Base-by-base conservation (phyloP, 2,329 filamentous ascomycete genomes). In the Diplodia corticola region DNA sequence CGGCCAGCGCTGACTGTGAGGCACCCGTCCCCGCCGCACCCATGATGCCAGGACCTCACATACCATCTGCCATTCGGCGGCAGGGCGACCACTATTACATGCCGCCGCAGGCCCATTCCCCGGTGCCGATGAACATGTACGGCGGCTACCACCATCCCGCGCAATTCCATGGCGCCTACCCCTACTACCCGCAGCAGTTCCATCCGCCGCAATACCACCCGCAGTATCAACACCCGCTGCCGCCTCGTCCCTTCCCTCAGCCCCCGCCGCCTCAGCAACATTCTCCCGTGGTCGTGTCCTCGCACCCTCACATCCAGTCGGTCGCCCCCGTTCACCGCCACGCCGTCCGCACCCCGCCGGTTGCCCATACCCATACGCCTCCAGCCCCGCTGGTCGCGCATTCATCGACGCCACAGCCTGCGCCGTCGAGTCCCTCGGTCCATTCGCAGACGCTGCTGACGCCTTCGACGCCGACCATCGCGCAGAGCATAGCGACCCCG, bases 1-100 rank as follows among this genome's bases (percentile, higher is more conserved):
- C 64, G 71, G 70, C 76, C 76, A 68, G 75, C 75, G 75, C 73
- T 73, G 71, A 73, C 76, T 75, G 75, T 77, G 70, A 75, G 76
- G 76, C 76, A 76, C 74, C 75, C 73, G 67, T 70, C 66, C 68
- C 84, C 86, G 81, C 85, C 86, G 87, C 54, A 63, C 88, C 86
- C 86, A 91, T 85, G 88, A 92, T 92, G 89, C 77, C 78, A 86
- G 89, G 89, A 85, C 87, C 88, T 66, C 76, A 80, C 65, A 71
- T 77, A 51, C 78, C 76, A 64, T 76, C 77, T 68, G 70, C 76
- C 67, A 75, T 76, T 68, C 75, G 80, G 67, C 76, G 80, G 70
- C 79, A 80, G 69, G 72, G 71, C 63, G 78, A 80, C 69, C 75
- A 75, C 67, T 74, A 79, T 67, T 70, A 73, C 37, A 69, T 75